Conservation (phyloP, 371 early-diverging fungal species). For the Mortierella sp. region DNA sequence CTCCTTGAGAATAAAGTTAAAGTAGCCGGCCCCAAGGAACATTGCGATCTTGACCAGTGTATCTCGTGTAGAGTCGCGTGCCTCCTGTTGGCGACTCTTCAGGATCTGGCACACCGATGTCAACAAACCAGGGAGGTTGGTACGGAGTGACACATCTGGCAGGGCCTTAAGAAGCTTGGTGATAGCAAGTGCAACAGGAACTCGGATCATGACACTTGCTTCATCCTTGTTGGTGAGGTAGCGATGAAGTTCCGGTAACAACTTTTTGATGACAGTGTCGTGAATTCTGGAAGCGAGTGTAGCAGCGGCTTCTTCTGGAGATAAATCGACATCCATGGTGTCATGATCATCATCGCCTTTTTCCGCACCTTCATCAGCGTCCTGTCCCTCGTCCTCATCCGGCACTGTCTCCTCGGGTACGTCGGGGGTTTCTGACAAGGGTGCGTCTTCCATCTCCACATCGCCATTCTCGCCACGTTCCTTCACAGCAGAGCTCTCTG, state of each 20-base stretch:
- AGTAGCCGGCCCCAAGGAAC: slow-evolving; percentile 85
- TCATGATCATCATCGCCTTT: slow-evolving; percentile 39
- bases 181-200: slow-evolving; percentile 90
- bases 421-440: slow-evolving; percentile 32
- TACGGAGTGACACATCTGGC: slow-evolving; percentile 77
- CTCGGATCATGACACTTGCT: slow-evolving; percentile 78
- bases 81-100: slow-evolving; percentile 82
- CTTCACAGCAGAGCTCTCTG: slow-evolving; percentile 44
- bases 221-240: slow-evolving; percentile 77
- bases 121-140: slow-evolving; percentile 87
- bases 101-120: slow-evolving; percentile 88
- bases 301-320: slow-evolving; percentile 37
- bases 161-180: slow-evolving; percentile 82
- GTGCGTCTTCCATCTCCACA: slow-evolving; percentile 58
- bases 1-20: slow-evolving; percentile 89
- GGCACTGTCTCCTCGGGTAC: neutral
- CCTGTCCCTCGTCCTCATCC: slow-evolving; percentile 32
- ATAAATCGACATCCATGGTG: slow-evolving; percentile 39
- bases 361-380: slow-evolving; percentile 37
- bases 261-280: slow-evolving; percentile 69
- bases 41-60: slow-evolving; percentile 87
- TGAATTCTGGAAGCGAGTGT: slow-evolving; percentile 70
- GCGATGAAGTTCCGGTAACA: slow-evolving; percentile 84
- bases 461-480: slow-evolving; percentile 50
- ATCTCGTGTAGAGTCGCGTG: slow-evolving; percentile 87